Evolutionary conservation across 352 stramenopile species (phyloP), one percentile per base, ranked within the genome.

Genomic region (Globisporangium nagaii): DNA sequence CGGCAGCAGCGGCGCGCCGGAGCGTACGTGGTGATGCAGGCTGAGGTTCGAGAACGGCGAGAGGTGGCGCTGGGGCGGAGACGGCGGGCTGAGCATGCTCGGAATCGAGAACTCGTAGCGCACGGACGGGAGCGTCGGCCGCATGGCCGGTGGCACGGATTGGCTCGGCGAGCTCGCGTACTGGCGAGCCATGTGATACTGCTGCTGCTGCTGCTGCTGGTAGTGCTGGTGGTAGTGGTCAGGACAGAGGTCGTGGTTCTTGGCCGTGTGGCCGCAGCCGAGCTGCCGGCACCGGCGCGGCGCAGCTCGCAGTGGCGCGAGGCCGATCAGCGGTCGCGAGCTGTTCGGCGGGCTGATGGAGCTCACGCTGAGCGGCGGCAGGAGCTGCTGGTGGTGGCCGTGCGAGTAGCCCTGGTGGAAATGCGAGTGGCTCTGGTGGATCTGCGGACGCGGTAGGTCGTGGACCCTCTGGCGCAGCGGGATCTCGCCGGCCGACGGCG

Each of bases 221-320:
- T n/a, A n/a, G 35, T 48, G 64, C 3, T 65, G 58, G 24, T 84
- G 70, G 54, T 74, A 77, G 56, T 91, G 78, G 42, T 79, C 68
- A 24, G 78, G 73, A 56, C 78, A 87, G 53, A 72, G 76, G 15
- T 79, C 72, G 49, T 88, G 71, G 73, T 82, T 76, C 60, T 84
- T 84, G 60, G 75, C 68, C 41, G 82, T 80, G 66, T 85, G 82
- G 53, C 67, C 61, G 48, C 80, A 88, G 28, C 75, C 71, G 15
- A 70, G 60, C 48, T 74, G 68, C 31, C 56, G 68, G 56, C 75
- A 86, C 53, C 75, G 74, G 46, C 73, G 71, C 20, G 71, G 62
- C 15, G 65, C 56, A 10, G 53, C 53, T 7, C 73, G 71, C 12
- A 77, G 58, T 6, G 75, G 72, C 17, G 70, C 66, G 19, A 83